These are phyloP conservation scores for Schizosaccharomyces cryophilus DNA, from an alignment of 805 yeast species.

Conservation along the genomic window DNA sequence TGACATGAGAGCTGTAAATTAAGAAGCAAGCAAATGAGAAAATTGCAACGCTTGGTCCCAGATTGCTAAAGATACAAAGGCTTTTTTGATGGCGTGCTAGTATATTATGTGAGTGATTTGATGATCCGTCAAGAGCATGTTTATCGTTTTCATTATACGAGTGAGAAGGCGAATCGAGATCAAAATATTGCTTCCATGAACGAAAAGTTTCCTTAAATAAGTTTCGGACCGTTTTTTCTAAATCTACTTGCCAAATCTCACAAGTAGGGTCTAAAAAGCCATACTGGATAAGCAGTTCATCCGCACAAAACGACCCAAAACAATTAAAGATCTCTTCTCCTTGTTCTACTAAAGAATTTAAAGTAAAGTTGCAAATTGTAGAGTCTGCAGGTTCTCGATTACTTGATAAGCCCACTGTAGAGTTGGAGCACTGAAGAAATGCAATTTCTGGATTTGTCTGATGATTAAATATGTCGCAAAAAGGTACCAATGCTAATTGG, in stretches of 20 bases:
- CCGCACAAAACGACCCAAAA: slow-evolving; percentile 50
- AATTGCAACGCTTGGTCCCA: too few relatives aligned
- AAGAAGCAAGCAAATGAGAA: too few relatives aligned
- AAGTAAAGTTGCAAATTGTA: slow-evolving; percentile 24
- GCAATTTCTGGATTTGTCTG: neutral
- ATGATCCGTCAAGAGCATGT: too few relatives aligned
- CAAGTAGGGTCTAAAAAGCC: slow-evolving; percentile 26
- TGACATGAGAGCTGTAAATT: too few relatives aligned
- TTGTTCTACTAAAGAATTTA: slow-evolving; percentile 21
- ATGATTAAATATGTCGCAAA: neutral
- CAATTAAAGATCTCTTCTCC: slow-evolving; percentile 53
- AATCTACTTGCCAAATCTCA: neutral
- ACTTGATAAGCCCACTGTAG: neutral
- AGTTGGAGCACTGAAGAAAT: neutral
- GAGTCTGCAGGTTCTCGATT: neutral
- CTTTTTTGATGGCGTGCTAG: too few relatives aligned
- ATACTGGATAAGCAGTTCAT: slow-evolving; percentile 42
- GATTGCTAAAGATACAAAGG: too few relatives aligned
- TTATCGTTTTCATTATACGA: too few relatives aligned
- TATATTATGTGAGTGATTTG: too few relatives aligned
- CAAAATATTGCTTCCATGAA: neutral
- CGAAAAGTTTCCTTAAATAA: neutral
- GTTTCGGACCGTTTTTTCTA: neutral
- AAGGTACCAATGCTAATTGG: neutral
- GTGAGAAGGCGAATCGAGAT: neutral